A percentile compares a stretch with the other conserved stretches of the same genome.
phyloP scores from a whole-genome alignment of 495 filamentous ascomycete genomes.

The Durotheca rogersii region DNA sequence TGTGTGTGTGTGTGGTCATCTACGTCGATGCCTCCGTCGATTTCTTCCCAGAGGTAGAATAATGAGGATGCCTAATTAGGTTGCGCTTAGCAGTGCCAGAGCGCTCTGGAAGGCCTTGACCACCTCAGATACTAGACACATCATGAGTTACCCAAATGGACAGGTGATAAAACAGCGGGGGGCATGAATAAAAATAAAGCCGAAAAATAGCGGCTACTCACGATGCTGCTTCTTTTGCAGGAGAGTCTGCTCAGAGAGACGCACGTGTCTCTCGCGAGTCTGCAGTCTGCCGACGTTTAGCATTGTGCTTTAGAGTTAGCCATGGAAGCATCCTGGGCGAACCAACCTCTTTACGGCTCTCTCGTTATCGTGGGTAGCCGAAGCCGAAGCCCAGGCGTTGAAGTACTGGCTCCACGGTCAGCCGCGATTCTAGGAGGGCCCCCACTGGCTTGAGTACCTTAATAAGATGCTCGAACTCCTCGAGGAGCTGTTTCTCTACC shows the following conservation, averaged over 20 bases:
- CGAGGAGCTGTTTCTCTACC: conserved; percentile 60
- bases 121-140: conserved; percentile 67
- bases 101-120: conserved; percentile 81
- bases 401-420: conserved; percentile 56
- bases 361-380: conserved; percentile 65
- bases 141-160: conserved; percentile 4
- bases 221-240: conserved; percentile 73
- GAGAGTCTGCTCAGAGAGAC: conserved; percentile 64
- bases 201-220: conserved; percentile 43
- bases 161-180: too few species aligned
- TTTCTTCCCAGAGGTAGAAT: too few species aligned
- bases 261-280: conserved; percentile 73
- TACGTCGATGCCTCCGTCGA: too few species aligned
- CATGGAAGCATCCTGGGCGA: background rate
- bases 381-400: conserved; percentile 65
- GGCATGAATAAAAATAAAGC: background rate
- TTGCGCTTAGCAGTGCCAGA: conserved; percentile 60
- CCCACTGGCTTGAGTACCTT: conserved; percentile 47
- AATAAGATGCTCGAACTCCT: conserved; percentile 63
- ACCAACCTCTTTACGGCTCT: conserved; percentile 62
- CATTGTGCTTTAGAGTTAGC: background rate
- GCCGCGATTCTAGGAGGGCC: conserved; percentile 21
- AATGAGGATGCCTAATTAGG: conserved; percentile 1
- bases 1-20: too few species aligned
- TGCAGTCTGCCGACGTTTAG: conserved; percentile 52